phyloP scores from a whole-genome alignment of 2,329 filamentous ascomycete genomes.

The Endoconidiophora laricicola region DNA sequence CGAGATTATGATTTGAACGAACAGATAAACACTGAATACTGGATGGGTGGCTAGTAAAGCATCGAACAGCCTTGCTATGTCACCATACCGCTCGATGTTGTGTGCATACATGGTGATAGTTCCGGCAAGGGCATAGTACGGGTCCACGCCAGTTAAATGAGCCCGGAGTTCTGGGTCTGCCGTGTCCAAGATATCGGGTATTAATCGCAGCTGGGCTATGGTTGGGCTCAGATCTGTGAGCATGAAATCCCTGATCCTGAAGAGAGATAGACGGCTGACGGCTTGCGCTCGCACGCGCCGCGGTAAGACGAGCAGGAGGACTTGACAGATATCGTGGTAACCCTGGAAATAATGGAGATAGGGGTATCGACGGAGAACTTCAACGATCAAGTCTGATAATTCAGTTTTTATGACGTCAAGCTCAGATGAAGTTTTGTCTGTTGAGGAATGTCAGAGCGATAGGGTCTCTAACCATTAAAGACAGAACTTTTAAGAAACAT shows the following conservation, averaged over 20 bases:
- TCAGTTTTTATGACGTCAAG: slow-evolving; percentile 55
- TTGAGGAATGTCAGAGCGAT: not conserved
- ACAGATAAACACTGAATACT: slow-evolving; percentile 81
- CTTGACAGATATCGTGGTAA: slow-evolving; percentile 96
- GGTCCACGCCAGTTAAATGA: slow-evolving; percentile 64
- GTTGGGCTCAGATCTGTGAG: slow-evolving; percentile 71
- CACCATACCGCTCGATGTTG: slow-evolving; percentile 76
- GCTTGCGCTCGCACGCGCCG: slow-evolving; percentile 40
- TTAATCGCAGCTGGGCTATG: slow-evolving; percentile 67
- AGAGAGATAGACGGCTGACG: slow-evolving; percentile 65
- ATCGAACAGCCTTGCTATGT: slow-evolving; percentile 85
- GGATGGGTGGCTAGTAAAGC: slow-evolving; percentile 75
- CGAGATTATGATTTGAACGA: slow-evolving; percentile 70
- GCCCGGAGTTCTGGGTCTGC: slow-evolving; percentile 55
- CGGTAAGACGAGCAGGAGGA: slow-evolving; percentile 73
- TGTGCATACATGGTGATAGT: slow-evolving; percentile 94
- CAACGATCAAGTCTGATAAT: slow-evolving; percentile 63
- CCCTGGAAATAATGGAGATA: slow-evolving; percentile 93
- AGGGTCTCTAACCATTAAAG: not conserved
- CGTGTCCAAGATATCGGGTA: slow-evolving; percentile 61
- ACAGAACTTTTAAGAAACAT: slow-evolving; percentile 19
- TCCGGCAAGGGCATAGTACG: slow-evolving; percentile 85
- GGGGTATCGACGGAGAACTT: slow-evolving; percentile 64
- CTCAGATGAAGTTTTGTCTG: slow-evolving; percentile 36
- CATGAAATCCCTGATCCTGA: slow-evolving; percentile 96